Conservation (phyloP, 768 basidiomycete species). For the Podaxis pistillaris region DNA sequence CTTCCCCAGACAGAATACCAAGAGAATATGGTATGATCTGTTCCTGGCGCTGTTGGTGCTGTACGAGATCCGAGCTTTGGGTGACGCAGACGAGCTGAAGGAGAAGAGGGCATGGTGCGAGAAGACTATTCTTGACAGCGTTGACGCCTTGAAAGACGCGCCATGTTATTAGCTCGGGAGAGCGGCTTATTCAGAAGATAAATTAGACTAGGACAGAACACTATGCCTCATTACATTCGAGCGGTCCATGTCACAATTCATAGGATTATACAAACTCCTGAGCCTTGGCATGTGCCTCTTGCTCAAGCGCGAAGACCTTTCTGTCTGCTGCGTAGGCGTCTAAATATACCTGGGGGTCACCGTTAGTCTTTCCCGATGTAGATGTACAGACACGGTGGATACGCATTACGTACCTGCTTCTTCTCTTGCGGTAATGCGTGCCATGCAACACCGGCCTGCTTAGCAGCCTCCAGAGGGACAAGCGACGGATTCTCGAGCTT, state of each 20-base stretch:
- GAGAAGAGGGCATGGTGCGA: constrained; percentile 39
- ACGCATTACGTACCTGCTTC: constrained; percentile 13
- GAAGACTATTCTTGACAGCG: constrained; percentile 36
- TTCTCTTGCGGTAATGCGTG: constrained; percentile 5
- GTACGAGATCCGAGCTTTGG: constrained; percentile 27
- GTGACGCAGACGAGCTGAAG: constrained; percentile 16
- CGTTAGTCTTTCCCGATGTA: neutral
- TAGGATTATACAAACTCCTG: neutral
- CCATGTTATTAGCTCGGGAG: constrained; percentile 38
- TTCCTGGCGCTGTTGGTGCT: constrained; percentile 60
- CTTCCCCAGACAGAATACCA: constrained; percentile 70
- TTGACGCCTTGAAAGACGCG: constrained; percentile 46
- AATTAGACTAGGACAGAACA: neutral
- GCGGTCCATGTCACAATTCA: neutral
- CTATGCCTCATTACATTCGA: neutral
- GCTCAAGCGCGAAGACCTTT: neutral
- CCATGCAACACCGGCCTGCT: constrained; percentile 10
- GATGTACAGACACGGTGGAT: neutral
- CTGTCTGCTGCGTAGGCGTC: neutral
- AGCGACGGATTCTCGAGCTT: neutral
- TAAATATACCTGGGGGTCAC: neutral
- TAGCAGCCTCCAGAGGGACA: neutral
- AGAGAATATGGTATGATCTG: constrained; percentile 73
- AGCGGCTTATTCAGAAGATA: neutral
- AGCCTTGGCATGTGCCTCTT: neutral